Evolutionary conservation across 208 protist genomes (phyloP).

Genomic region (Leishmania lainsoni): DNA sequence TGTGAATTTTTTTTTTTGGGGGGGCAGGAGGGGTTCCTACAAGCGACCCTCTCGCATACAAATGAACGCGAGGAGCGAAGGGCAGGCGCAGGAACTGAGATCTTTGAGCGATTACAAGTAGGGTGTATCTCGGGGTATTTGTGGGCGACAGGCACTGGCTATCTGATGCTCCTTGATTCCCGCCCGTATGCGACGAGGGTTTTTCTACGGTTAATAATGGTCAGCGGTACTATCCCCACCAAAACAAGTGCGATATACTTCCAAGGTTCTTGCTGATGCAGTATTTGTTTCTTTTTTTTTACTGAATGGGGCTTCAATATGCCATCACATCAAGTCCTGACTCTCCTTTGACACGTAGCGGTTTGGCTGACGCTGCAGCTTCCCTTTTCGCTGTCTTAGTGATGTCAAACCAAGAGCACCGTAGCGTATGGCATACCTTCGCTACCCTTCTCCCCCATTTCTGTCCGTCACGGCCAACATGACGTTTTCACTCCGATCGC

Average conservation of each 20-base stretch:
- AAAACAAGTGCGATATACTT: not conserved
- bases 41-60: not conserved
- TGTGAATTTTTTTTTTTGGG: too few relatives aligned
- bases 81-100: not conserved
- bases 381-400: not conserved
- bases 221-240: not conserved
- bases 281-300: not conserved
- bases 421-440: not conserved
- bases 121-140: not conserved
- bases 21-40: not conserved
- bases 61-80: not conserved
- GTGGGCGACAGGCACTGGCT: not conserved
- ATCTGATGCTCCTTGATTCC: not conserved
- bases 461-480: not conserved
- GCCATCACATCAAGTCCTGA: not conserved
- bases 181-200: not conserved
- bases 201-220: not conserved
- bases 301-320: not conserved
- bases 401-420: not conserved
- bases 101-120: not conserved
- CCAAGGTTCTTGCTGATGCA: not conserved
- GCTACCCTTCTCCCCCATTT: too few relatives aligned
- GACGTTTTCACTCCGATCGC: too few relatives aligned
- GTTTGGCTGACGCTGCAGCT: not conserved
- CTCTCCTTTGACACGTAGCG: not conserved